Evolutionary conservation across 2,329 filamentous ascomycete genomes (phyloP).

Genomic region (Botryotinia narcissicola): DNA sequence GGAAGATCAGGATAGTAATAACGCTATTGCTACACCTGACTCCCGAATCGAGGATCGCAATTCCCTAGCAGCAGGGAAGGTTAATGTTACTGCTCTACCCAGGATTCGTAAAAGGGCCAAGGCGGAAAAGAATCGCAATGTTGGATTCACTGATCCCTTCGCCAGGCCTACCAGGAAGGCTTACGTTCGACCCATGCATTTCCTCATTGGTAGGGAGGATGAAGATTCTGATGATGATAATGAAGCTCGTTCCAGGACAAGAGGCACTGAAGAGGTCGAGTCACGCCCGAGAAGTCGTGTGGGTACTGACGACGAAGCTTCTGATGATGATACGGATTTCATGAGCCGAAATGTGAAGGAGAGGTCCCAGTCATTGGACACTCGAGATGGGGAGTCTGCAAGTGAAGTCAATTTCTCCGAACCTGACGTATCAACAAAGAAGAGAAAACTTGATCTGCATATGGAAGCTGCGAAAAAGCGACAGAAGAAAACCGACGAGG

Average conservation of each 20-base stretch:
- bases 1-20: constrained; percentile 57
- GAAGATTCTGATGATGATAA: constrained; percentile 85
- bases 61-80: constrained; percentile 45
- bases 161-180: constrained; percentile 63
- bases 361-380: constrained; percentile 42
- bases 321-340: constrained; percentile 36
- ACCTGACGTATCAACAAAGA: constrained; percentile 52
- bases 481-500: constrained; percentile 76
- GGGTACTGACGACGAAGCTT: constrained; percentile 56
- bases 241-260: constrained; percentile 60
- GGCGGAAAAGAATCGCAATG: constrained; percentile 51
- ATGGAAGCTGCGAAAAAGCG: constrained; percentile 72
- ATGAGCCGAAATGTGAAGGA: constrained; percentile 24
- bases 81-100: constrained; percentile 64
- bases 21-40: constrained; percentile 63
- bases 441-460: constrained; percentile 72
- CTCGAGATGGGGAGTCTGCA: constrained; percentile 62
- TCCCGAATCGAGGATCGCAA: constrained; percentile 57
- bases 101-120: constrained; percentile 64
- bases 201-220: constrained; percentile 64
- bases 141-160: constrained; percentile 66
- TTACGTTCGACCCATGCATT: constrained; percentile 73
- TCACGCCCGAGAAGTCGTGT: constrained; percentile 76
- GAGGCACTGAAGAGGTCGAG: constrained; percentile 82
- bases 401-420: constrained; percentile 72